Evolutionary conservation across 2,329 filamentous ascomycete genomes (phyloP).

Genomic region (Arthrobotrys musiformis): DNA sequence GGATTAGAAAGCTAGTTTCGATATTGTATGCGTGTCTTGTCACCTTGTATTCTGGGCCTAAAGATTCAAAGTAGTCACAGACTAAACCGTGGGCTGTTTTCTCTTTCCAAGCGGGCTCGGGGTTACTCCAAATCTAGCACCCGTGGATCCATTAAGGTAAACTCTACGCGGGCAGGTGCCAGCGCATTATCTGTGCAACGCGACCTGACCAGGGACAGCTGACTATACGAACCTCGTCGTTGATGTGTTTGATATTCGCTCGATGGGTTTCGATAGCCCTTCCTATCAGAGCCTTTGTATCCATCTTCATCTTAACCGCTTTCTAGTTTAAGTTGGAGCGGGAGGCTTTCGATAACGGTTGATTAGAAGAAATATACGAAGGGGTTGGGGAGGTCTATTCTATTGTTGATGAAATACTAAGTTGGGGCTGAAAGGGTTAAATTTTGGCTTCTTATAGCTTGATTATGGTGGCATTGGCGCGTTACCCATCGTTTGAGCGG

Average conservation of each 20-base stretch:
- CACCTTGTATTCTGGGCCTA: slow-evolving; percentile 66
- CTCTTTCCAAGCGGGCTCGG: slow-evolving; percentile 67
- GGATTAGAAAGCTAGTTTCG: slow-evolving; percentile 62
- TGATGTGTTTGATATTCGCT: slow-evolving; percentile 15
- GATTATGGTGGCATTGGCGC: too few species aligned
- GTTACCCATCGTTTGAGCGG: too few species aligned
- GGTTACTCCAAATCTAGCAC: slow-evolving; percentile 66
- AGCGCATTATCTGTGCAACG: background rate
- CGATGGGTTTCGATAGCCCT: slow-evolving; percentile 4
- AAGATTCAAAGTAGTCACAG: slow-evolving; percentile 64
- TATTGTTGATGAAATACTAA: too few species aligned
- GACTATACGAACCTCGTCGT: slow-evolving; percentile 8
- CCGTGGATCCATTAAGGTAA: background rate
- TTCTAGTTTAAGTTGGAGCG: background rate
- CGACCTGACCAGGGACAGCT: background rate
- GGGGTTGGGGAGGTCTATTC: too few species aligned
- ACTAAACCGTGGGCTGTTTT: slow-evolving; percentile 67
- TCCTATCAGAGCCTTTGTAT: slow-evolving; percentile 4
- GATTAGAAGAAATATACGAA: too few species aligned
- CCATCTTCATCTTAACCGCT: slow-evolving; percentile 9
- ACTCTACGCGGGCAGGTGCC: background rate
- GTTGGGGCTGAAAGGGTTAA: too few species aligned
- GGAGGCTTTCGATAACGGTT: too few species aligned
- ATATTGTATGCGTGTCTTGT: slow-evolving; percentile 68
- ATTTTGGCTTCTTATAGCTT: too few species aligned